Evolutionary conservation across 2,329 filamentous ascomycete species (phyloP).

Genomic region (Paramyrothecium roridum): DNA sequence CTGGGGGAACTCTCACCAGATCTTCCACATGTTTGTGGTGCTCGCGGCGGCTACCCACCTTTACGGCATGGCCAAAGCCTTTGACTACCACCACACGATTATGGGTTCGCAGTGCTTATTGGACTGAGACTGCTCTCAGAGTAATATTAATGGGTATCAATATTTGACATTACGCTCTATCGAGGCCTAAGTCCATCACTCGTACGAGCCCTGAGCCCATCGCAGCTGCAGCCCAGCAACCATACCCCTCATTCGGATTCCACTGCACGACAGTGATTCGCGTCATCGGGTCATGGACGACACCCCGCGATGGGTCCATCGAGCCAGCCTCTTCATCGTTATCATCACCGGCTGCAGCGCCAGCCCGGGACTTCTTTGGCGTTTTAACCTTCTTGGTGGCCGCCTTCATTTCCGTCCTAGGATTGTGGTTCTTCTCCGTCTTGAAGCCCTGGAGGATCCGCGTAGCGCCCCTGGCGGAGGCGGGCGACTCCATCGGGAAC

Average conservation of each 20-base stretch:
- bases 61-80: constrained; percentile 76
- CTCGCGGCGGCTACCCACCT: constrained; percentile 80
- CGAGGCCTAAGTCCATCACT: constrained; percentile 61
- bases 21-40: constrained; percentile 90
- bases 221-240: constrained; percentile 64
- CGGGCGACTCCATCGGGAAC: constrained; percentile 22
- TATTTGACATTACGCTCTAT: constrained; percentile 15
- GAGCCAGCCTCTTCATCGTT: constrained; percentile 29
- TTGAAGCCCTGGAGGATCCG: constrained; percentile 51
- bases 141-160: constrained; percentile 2
- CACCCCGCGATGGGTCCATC: constrained; percentile 37
- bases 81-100: constrained; percentile 75
- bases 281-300: constrained; percentile 60
- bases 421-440: constrained; percentile 46
- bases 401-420: constrained; percentile 36
- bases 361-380: constrained; percentile 31
- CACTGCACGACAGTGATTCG: constrained; percentile 61
- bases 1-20: constrained; percentile 90
- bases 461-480: constrained; percentile 38
- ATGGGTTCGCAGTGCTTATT: constrained; percentile 47
- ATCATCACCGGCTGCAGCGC: constrained; percentile 20
- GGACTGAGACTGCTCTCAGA: constrained; percentile 6
- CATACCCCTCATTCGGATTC: constrained; percentile 65
- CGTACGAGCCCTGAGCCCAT: constrained; percentile 65
- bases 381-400: constrained; percentile 32